phyloP scores from a whole-genome alignment of 169 alveolate genomes.

The Plasmodium knowlesi region DNA sequence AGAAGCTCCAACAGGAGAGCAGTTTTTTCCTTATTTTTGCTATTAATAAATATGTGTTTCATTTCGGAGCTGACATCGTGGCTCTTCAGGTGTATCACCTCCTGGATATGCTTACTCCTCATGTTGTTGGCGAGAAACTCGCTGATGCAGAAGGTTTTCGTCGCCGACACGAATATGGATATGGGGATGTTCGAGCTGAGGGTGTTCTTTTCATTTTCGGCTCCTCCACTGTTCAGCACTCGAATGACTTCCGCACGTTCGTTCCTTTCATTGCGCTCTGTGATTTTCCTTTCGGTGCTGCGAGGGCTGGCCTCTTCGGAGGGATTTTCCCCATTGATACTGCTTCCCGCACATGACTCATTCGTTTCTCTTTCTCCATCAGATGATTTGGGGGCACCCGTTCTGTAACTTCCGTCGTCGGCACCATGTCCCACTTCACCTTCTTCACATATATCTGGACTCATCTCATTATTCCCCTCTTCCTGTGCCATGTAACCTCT shows the following conservation, averaged over 20 bases:
- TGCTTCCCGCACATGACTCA: background rate
- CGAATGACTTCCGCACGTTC: background rate
- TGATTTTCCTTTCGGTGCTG: background rate
- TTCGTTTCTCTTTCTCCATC: background rate
- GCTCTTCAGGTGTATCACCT: conserved; percentile 55
- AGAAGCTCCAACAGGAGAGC: conserved; percentile 47
- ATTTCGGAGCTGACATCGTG: conserved; percentile 42
- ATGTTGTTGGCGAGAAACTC: conserved; percentile 65
- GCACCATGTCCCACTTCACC: background rate
- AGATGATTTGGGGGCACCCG: background rate
- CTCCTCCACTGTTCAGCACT: background rate
- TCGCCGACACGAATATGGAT: conserved; percentile 64
- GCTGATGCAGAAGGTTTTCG: conserved; percentile 60
- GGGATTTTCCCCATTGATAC: background rate
- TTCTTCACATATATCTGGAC: background rate
- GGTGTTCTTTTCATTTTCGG: conserved; percentile 52
- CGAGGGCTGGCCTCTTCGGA: background rate
- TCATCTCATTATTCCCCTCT: background rate
- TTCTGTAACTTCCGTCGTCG: background rate
- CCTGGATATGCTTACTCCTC: conserved; percentile 67
- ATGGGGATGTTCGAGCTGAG: conserved; percentile 61
- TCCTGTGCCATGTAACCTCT: background rate
- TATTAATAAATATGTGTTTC: conserved; percentile 69
- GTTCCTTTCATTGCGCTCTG: background rate
- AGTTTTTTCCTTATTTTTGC: conserved; percentile 72